These are phyloP conservation scores for Thelephora aurantiotincta DNA, from an alignment of 768 basidiomycete genomes.

Conservation along the genomic window DNA sequence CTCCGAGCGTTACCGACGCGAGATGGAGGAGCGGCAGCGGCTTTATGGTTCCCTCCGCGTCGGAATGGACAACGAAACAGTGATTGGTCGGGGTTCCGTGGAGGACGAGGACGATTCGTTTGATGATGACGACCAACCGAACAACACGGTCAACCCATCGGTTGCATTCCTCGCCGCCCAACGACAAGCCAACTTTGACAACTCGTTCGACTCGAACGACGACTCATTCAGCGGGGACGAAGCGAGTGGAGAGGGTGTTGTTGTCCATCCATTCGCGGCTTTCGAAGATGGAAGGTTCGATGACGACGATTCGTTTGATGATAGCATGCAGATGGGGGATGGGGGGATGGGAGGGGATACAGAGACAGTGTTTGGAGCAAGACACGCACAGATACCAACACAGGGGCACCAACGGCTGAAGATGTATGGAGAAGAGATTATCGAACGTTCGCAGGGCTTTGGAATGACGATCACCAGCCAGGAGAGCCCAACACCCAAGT, in stretches of 20 bases:
- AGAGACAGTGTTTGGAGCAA: conserved; percentile 63
- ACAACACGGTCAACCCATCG: conserved; percentile 49
- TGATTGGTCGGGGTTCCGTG: conserved; percentile 3
- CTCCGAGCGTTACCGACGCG: too few relatives aligned
- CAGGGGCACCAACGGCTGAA: conserved; percentile 19
- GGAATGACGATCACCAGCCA: conserved; percentile 14
- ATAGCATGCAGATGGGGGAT: conserved; percentile 20
- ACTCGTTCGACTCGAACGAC: conserved; percentile 27
- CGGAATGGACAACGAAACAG: conserved; percentile 13
- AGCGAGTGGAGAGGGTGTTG: conserved; percentile 18
- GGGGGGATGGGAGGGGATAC: conserved; percentile 21
- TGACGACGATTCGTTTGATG: conserved; percentile 36
- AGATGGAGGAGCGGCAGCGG: conserved; percentile 2
- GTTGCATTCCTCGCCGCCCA: conserved; percentile 57
- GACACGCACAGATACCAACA: conserved; percentile 26
- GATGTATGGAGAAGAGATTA: conserved; percentile 47
- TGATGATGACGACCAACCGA: conserved; percentile 40
- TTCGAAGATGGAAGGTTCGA: conserved; percentile 34
- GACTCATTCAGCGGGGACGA: conserved; percentile 42
- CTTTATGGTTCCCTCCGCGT: conserved; percentile 13
- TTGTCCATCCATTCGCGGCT: conserved; percentile 47
- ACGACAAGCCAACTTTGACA: conserved; percentile 17
- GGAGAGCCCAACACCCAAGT: not conserved
- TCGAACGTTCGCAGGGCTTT: conserved; percentile 51
- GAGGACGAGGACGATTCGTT: conserved; percentile 31